A percentile compares a stretch with the other conserved stretches of the same genome.
These are phyloP conservation scores for Leptographium radiaticola DNA, from an alignment of 2,329 filamentous ascomycete genomes.

Conservation along the genomic window DNA sequence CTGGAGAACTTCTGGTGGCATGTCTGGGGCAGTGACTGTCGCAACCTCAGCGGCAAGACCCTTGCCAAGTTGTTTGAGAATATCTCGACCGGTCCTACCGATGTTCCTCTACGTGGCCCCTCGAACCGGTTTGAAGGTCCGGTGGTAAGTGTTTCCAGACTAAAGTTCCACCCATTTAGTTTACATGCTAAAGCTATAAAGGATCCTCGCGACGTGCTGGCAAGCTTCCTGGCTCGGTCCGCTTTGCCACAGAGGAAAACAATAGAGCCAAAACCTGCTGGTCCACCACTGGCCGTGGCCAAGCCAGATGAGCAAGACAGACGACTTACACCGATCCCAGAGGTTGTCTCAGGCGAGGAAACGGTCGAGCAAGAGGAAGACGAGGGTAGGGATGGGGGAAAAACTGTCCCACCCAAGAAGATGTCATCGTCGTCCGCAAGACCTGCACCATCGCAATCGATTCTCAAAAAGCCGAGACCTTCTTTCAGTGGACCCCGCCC, in stretches of 20 bases:
- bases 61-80: constrained; percentile 43
- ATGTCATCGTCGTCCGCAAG: constrained; percentile 29
- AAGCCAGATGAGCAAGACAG: background rate
- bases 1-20: constrained; percentile 56
- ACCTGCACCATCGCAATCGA: constrained; percentile 39
- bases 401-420: constrained; percentile 10
- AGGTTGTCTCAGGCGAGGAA: background rate
- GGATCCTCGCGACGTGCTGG: background rate
- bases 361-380: background rate
- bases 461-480: constrained; percentile 42
- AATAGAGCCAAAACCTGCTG: too few relatives aligned
- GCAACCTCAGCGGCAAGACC: constrained; percentile 36
- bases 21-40: constrained; percentile 46
- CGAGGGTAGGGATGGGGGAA: background rate
- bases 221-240: background rate
- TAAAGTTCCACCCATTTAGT: background rate
- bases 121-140: constrained; percentile 38
- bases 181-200: background rate
- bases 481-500: constrained; percentile 34
- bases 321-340: too few relatives aligned
- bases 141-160: constrained; percentile 24
- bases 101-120: constrained; percentile 40
- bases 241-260: too few relatives aligned
- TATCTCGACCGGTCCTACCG: constrained; percentile 44
- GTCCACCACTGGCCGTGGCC: too few relatives aligned